These are phyloP conservation scores for Paspalum notatum DNA, from an alignment of 176 grass and related monocot species.

Conservation along the genomic window DNA sequence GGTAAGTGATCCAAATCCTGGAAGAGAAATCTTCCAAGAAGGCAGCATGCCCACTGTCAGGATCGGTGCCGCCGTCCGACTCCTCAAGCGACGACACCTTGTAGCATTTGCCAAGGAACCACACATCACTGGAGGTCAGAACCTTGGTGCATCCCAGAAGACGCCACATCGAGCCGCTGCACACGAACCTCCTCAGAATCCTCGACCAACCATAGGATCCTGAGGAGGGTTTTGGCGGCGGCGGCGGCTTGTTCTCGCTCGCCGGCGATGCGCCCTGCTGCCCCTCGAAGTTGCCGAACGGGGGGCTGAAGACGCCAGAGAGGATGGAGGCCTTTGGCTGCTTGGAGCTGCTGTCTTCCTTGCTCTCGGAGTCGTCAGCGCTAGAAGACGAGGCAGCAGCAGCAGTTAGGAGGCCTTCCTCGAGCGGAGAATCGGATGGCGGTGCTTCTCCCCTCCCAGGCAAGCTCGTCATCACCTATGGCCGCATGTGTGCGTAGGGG, in stretches of 20 bases:
- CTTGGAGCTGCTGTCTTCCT: conserved; percentile 38
- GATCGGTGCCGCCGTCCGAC: conserved; percentile 31
- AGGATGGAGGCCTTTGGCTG: conserved; percentile 61
- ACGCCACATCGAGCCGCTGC: conserved; percentile 71
- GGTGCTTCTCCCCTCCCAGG: conserved; percentile 52
- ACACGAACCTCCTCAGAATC: conserved; percentile 68
- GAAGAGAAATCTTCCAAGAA: conserved; percentile 86
- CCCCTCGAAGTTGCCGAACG: conserved; percentile 72
- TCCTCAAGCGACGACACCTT: conserved; percentile 49
- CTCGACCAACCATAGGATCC: conserved; percentile 75
- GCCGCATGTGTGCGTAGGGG: conserved; percentile 24
- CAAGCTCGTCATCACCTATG: conserved; percentile 92
- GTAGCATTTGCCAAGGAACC: conserved; percentile 93
- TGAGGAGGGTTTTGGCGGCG: conserved; percentile 34
- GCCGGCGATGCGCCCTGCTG: conserved; percentile 23
- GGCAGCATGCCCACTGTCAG: conserved; percentile 38
- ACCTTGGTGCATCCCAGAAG: conserved; percentile 61
- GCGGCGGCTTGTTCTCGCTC: conserved; percentile 22
- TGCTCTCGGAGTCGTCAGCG: conserved; percentile 28
- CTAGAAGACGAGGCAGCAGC: conserved; percentile 16
- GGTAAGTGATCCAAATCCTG: conserved; percentile 95
- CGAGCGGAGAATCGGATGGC: not conserved
- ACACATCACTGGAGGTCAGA: conserved; percentile 58
- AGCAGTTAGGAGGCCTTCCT: conserved; percentile 11
- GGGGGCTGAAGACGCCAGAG: conserved; percentile 57